Evolutionary conservation across 768 basidiomycete genomes (phyloP), one percentile per base, ranked within the genome.

Genomic region (Paxillus involutus): DNA sequence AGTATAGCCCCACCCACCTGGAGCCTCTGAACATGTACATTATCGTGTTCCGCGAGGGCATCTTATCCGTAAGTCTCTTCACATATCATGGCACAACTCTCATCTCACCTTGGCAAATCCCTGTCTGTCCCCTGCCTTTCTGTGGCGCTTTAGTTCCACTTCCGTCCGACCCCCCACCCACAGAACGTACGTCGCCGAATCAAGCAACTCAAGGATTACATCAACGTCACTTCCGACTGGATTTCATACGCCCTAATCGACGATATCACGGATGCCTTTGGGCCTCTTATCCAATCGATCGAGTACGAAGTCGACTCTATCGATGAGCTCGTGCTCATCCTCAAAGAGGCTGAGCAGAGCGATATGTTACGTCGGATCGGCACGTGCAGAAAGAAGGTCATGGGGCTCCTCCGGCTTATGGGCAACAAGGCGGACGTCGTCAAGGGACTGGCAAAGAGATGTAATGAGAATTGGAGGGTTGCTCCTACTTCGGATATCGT

Each of bases 11-110:
- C 16, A 98, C 94, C 2, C 88, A 98, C 70, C 85, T 99, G 44
- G 96, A 99, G 70, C 97, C 97, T 14, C 78, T 98, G 59, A 99
- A 99, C 74, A 98, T 98, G 96, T 99, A 99, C 73, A 96, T 99
- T 62, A 91, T 98, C 62, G 97, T 99, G 46, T 98, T 99, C 76
- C 82, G 96, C 21, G 97, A 98, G 69, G 97, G 97, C 16, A 98
- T 86, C 2, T 76, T 98, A 46, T 97, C 94, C 9, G 95, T 97
- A 63, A 64, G 88, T 80, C 48, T 10, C 48, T 30, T 51, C 19
- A 46, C 39, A 24, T 17, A 10, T 19, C 11, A n/a, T 10, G 7
- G 45, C 45, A 13, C 6, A 17, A 39, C 24, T 40, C 9, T 16
- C 19, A 14, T 19, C 12, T 32, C 9, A 24, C 36, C 35, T 6